Conservation (phyloP, 352 stramenopile species). For the Pythium scleroteichum region DNA sequence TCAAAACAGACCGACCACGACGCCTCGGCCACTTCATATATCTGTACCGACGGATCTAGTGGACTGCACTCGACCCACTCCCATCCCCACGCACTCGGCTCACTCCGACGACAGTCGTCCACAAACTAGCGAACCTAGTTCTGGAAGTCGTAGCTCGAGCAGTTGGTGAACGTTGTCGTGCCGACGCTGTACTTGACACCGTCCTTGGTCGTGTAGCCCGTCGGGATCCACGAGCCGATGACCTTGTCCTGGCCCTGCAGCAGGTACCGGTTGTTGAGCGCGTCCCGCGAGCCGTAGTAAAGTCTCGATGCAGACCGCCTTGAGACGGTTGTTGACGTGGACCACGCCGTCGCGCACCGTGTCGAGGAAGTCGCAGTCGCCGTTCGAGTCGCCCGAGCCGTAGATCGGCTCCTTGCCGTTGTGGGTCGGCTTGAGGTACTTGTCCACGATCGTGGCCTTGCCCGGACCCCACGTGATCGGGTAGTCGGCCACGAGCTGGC, state of each 20-base stretch:
- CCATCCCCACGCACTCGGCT: too few species aligned
- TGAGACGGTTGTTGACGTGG: constrained; percentile 68
- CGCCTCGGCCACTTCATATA: too few species aligned
- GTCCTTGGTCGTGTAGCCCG: constrained; percentile 63
- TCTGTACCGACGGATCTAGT: too few species aligned
- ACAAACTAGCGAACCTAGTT: too few species aligned
- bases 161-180: constrained; percentile 32
- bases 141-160: constrained; percentile 25
- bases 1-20: too few species aligned
- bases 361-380: constrained; percentile 65
- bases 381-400: constrained; percentile 52
- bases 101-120: too few species aligned
- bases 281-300: constrained; percentile 49
- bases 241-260: constrained; percentile 62
- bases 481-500: constrained; percentile 42
- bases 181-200: constrained; percentile 51
- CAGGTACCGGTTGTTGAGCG: constrained; percentile 42
- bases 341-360: constrained; percentile 59
- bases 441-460: constrained; percentile 53
- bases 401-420: constrained; percentile 51
- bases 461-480: constrained; percentile 67
- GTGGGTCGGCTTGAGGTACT: constrained; percentile 46
- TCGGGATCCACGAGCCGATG: constrained; percentile 68
- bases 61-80: neutral
- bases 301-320: constrained; percentile 53